Base-by-base conservation (phyloP, 306 rosid species). In the barrel medic (Medicago truncatula) region DNA sequence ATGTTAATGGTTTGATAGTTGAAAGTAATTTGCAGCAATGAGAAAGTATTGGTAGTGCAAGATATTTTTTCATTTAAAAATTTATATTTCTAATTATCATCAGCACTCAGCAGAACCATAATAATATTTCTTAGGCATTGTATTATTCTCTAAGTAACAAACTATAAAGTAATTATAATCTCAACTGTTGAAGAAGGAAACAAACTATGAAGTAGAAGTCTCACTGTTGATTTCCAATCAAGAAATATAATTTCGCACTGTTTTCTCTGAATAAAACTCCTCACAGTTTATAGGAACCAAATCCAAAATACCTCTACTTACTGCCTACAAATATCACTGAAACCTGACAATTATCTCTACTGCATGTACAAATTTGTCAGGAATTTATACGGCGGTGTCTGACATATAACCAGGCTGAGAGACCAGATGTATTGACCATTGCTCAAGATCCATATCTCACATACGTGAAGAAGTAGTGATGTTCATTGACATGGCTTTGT, bases 381-480 rank as follows among this genome's bases (percentile, higher is more conserved):
- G 99, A 96, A 16, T 82, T 96, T 53, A 92, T 92, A 39, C 86
- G 99, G 14, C 89, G 96, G 14, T 96, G 99, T 83, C 83, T 96
- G 66, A 90, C 98, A 20, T 92, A 92, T 84, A 87, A 89, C 85
- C 99, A 96, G 92, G 86, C 76, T 2, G 99, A 96, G 62, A 91
- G 99, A 78, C 97, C 99, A 11, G 99, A 96, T 78, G 99, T 96
- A 14, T 81, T 92, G 71, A 84, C 87, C 16, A 76, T 92, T 83
- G 92, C 98, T 28, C 99, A 89, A 88, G 99, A 96, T 82, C 90
- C 94, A 38, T 96, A 92, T 86, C 98, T 92, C 78, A 82, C 87
- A 4, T 92, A 88, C 83, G 67, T 87, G 15, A 96, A 96, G 86
- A 96, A 88, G 89, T 89, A 64, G 74, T 61, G 73, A 60, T 60